Percentiles rank a stretch among this genome's conserved stretches.
These are phyloP conservation scores for Stephania japonica DNA, from an alignment of 164 flowering plant species.

Conservation along the genomic window DNA sequence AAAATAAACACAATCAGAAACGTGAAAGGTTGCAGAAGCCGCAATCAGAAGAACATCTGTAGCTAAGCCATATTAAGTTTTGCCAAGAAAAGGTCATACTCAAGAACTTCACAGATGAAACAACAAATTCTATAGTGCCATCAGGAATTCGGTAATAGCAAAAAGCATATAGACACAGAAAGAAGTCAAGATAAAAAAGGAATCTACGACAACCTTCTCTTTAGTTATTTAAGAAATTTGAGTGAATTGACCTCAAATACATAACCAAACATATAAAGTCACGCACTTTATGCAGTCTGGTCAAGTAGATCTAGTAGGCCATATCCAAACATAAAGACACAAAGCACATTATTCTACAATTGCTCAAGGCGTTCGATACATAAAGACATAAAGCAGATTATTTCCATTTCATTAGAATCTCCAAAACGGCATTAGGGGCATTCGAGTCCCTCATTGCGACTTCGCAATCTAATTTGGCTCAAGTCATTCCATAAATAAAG, in stretches of 20 bases:
- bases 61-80: background rate
- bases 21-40: background rate
- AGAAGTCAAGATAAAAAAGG: too few relatives aligned
- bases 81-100: background rate
- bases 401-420: background rate
- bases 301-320: background rate
- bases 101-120: background rate
- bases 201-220: too few relatives aligned
- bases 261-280: background rate
- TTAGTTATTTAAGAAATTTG: too few relatives aligned
- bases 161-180: too few relatives aligned
- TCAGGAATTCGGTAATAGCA: too few relatives aligned
- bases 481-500: background rate
- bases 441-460: background rate
- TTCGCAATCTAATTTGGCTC: background rate
- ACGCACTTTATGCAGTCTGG: background rate
- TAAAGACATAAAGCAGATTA: background rate
- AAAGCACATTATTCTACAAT: background rate
- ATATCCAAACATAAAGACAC: background rate
- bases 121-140: too few relatives aligned
- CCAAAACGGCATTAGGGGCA: background rate
- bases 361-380: too few relatives aligned
- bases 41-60: background rate
- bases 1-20: background rate
- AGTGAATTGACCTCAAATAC: too few relatives aligned